Conservation (phyloP, 768 basidiomycete genomes). For the Lactarius psammicola region DNA sequence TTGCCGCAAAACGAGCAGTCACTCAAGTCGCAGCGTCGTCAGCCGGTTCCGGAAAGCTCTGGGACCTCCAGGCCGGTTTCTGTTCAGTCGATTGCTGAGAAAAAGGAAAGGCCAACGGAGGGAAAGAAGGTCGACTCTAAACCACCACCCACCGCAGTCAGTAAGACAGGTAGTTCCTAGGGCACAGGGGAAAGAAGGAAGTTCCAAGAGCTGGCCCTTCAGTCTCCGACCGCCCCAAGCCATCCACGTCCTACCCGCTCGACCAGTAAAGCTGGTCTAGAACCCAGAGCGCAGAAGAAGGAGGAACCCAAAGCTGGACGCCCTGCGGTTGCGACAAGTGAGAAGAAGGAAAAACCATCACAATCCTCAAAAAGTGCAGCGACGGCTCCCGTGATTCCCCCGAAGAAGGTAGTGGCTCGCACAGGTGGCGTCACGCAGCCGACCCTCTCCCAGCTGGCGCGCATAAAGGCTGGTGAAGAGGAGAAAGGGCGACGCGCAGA, state of each 20-base stretch:
- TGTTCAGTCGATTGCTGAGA: background rate
- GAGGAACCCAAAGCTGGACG: background rate
- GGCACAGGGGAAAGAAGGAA: slow-evolving; percentile 1
- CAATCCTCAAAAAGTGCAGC: slow-evolving; percentile 4
- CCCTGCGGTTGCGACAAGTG: background rate
- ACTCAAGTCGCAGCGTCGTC: background rate
- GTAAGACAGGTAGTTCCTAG: background rate
- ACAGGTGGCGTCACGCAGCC: slow-evolving; percentile 27
- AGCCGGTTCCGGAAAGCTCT: background rate
- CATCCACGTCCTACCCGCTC: slow-evolving; percentile 13
- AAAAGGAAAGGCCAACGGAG: background rate
- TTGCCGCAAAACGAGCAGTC: slow-evolving; percentile 18
- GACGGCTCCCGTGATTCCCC: background rate
- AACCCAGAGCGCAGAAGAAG: slow-evolving; percentile 4
- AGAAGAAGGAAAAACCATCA: slow-evolving; percentile 1
- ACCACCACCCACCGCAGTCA: background rate
- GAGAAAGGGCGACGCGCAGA: slow-evolving; percentile 21
- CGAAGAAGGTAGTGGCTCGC: slow-evolving; percentile 22
- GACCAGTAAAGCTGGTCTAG: background rate
- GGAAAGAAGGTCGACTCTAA: slow-evolving; percentile 3
- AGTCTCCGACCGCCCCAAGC: slow-evolving; percentile 8
- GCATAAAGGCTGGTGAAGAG: slow-evolving; percentile 25
- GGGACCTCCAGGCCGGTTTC: background rate
- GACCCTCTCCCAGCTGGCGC: slow-evolving; percentile 29
- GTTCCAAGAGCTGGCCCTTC: background rate